These are phyloP conservation scores for Paraconiothyrium sp. DNA, from an alignment of 2,329 filamentous ascomycete species.

Conservation along the genomic window DNA sequence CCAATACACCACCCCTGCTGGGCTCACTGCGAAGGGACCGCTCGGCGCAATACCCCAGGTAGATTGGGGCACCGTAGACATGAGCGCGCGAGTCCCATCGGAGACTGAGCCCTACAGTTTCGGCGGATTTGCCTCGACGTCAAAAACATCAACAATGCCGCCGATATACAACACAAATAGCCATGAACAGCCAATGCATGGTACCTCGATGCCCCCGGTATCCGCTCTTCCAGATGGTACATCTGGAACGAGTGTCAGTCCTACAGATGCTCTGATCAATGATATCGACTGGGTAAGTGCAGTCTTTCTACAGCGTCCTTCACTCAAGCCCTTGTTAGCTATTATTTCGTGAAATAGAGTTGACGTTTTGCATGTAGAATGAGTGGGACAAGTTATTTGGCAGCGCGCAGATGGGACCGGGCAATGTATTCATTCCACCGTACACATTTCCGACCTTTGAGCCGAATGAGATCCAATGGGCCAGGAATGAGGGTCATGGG, in stretches of 20 bases:
- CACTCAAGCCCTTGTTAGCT: neutral
- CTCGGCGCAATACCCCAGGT: constrained; percentile 36
- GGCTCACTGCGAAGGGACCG: constrained; percentile 21
- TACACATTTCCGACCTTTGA: constrained; percentile 47
- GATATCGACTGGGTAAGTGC: constrained; percentile 74
- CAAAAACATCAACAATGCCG: neutral
- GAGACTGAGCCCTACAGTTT: constrained; percentile 18
- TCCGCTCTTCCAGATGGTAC: constrained; percentile 11
- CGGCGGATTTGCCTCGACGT: constrained; percentile 11
- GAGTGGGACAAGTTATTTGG: constrained; percentile 59
- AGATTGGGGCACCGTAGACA: constrained; percentile 39
- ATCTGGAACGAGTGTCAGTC: constrained; percentile 25
- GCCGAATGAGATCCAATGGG: constrained; percentile 35
- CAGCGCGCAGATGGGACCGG: constrained; percentile 36
- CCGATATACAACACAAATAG: neutral
- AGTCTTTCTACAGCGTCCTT: neutral
- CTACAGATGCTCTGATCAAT: constrained; percentile 43
- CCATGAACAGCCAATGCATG: constrained; percentile 5
- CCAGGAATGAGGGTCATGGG: neutral
- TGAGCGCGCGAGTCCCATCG: constrained; percentile 20
- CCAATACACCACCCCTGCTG: constrained; percentile 15
- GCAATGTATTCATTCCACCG: constrained; percentile 46
- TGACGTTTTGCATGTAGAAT: constrained; percentile 43
- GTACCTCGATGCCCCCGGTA: constrained; percentile 12
- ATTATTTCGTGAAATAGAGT: neutral